Evolutionary conservation across 768 basidiomycete species (phyloP), one percentile per base, ranked within the genome.

Genomic region (Tricholoma flavovirens): DNA sequence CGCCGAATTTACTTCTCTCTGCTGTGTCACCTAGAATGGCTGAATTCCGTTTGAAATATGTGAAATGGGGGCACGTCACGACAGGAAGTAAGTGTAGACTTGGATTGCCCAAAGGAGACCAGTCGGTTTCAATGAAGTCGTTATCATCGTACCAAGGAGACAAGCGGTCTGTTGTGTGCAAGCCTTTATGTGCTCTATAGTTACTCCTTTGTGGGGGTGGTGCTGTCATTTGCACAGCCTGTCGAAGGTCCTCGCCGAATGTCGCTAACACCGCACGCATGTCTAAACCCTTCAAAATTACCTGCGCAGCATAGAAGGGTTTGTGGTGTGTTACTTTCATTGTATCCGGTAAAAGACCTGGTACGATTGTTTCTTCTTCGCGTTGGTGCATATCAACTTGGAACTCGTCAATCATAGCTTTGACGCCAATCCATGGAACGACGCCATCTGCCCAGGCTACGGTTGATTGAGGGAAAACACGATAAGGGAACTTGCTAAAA

Each of bases 301-400:
- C 82, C 69, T 96, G 92, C 35, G 90, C 90, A 2, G 88, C 88
- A 64, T 92, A 90, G 70, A 97, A 91, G 3, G 88, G 82, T 67
- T 94, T 97, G 67, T 87, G 86, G 8, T 82, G 79, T 5, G 84
- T 72, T 4, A 79, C 75, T 64, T 85, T 85, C 17, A 76, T 77
- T n/a, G 80, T 78, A 21, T 82, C 73, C 6, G 84, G 77, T 49
- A 78, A 71, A 52, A 76, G 73, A n/a, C 84, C 83, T 7, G 77
- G 73, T 1, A 85, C 79, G 1, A 74, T 75, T 7, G 80, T 78
- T 73, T 95, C 92, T 72, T 94, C 88, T 58, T 89, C 87, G 51
- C 93, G 80, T 71, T 97, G 94, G 68, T 98, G 95, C 74, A 95
- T 80, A 66, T 98, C 95, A 45, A 88, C 91, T 59, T 88, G 86